Evolutionary conservation across 1,284 basidiomycete genomes (phyloP).

Genomic region (Pascua sp.): DNA sequence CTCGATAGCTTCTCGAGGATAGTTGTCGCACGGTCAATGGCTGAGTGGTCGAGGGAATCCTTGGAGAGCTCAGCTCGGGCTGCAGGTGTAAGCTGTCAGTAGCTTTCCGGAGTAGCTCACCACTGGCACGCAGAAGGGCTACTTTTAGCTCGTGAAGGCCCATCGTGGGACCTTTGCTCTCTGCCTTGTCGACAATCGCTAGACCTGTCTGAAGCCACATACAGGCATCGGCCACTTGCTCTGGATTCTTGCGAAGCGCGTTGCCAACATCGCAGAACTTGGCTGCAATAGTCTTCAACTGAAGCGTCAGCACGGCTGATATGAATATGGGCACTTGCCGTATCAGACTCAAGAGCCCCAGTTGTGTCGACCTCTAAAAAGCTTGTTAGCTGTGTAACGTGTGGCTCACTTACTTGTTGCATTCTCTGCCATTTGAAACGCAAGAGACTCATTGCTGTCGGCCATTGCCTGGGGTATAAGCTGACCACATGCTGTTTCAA

Average conservation of each 20-base stretch:
- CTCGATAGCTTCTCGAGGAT: neutral
- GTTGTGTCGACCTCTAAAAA: no score
- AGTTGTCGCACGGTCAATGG: neutral
- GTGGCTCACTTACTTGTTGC: neutral
- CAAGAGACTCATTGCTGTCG: slow-evolving; percentile 4
- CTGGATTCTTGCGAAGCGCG: neutral
- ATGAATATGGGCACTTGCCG: no score
- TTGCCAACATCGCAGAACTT: slow-evolving; percentile 3
- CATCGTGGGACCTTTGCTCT: neutral
- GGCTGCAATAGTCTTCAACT: slow-evolving; percentile 5
- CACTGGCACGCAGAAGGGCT: neutral
- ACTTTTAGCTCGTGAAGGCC: slow-evolving; percentile 5
- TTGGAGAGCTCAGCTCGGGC: slow-evolving; percentile 6
- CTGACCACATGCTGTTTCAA: no score
- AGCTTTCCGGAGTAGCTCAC: neutral
- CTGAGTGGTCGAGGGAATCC: neutral
- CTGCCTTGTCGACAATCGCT: neutral
- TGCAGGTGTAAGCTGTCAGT: neutral
- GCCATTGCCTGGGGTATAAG: slow-evolving; percentile 1
- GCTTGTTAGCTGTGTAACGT: no score
- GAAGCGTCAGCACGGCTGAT: neutral
- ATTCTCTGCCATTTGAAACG: slow-evolving; percentile 5
- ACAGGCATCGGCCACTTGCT: neutral
- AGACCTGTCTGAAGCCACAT: slow-evolving; percentile 8
- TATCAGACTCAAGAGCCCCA: no score